phyloP scores from a whole-genome alignment of 768 basidiomycete genomes.

The Coprinopsis strossmayeri region DNA sequence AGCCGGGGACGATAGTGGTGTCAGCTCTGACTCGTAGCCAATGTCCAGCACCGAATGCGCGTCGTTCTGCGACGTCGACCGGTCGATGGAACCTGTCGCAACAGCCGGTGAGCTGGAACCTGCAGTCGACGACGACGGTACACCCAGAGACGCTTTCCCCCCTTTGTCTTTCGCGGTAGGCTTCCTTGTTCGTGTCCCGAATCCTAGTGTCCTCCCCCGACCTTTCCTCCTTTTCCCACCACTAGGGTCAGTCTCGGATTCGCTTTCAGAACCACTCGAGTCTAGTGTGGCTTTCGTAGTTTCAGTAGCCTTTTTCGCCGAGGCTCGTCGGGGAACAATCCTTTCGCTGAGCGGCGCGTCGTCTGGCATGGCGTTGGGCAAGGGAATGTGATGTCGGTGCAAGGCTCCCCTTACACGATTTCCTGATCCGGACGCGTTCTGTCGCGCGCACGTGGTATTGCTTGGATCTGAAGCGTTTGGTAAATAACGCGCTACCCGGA shows the following conservation, averaged over 20 bases:
- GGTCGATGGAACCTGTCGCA: too few species aligned
- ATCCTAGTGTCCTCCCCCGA: not conserved
- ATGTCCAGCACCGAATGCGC: not conserved
- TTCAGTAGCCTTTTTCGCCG: not conserved
- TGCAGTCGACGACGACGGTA: too few species aligned
- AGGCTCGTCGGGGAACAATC: not conserved
- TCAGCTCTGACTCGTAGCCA: slow-evolving; percentile 14
- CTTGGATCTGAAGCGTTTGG: not conserved
- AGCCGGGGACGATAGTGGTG: slow-evolving; percentile 12
- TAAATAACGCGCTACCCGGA: not conserved
- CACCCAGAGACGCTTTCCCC: too few species aligned
- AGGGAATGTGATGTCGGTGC: not conserved
- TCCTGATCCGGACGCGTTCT: not conserved
- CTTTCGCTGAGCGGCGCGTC: not conserved
- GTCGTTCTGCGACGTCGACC: too few species aligned
- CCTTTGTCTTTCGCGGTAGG: too few species aligned
- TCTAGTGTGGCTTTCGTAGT: not conserved
- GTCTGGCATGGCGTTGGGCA: not conserved
- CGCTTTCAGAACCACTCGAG: not conserved
- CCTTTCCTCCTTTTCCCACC: not conserved
- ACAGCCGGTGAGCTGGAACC: too few species aligned
- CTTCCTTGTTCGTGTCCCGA: not conserved
- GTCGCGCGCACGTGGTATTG: not conserved
- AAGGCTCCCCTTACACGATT: not conserved
- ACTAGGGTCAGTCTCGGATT: not conserved